Evolutionary conservation across 306 rosid genomes (phyloP), one percentile per base, ranked within the genome.

Genomic region (Acacia confusa): DNA sequence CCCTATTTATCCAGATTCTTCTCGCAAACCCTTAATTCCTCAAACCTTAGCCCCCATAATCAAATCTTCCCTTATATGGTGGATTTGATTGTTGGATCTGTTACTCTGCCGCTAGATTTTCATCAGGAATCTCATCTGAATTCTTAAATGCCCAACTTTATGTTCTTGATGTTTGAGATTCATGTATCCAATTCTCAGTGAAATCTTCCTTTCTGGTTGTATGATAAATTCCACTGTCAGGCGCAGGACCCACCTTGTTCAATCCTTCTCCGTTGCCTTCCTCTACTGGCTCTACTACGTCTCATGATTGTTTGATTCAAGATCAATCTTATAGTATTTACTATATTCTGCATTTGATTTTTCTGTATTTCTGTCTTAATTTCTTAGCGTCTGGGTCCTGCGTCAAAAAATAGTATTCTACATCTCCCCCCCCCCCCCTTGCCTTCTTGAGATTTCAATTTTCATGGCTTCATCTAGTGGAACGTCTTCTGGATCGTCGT

Each of bases 221-320:
- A 95, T 95, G 99, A 92, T 95, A 68, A 92, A 89, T 89, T 93
- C 97, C 83, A 88, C 92, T 63, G 86, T 88, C 65, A 81, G 97
- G 82, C 94, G 95, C 92, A 93, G 96, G 94, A 88, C 92, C 91
- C 99, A 95, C 70, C 83, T 95, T 61, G 98, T 95, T 93, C 99
- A 95, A 88, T 95, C 99, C 9, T 95, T 95, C 96, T 95, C 99
- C 8, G 99, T 95, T 76, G 98, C 88, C 25, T 95, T 95, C 84
- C 99, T 95, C 71, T 95, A 95, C 87, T 95, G 90, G 89, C 77
- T 95, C 22, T 95, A 95, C 84, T 92, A 93, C 88, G 98, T 95
- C 86, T 95, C 99, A 95, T 95, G 91, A 92, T 89, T 72, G 32
- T 43, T 43, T 6, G 7, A 70, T 10, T 4, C 12, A 38, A n/a